Percentiles rank a stretch among this genome's conserved stretches.
Evolutionary conservation across 192 early-diverging fungal species (phyloP).

Genomic region (Rhizophagus sp.): DNA sequence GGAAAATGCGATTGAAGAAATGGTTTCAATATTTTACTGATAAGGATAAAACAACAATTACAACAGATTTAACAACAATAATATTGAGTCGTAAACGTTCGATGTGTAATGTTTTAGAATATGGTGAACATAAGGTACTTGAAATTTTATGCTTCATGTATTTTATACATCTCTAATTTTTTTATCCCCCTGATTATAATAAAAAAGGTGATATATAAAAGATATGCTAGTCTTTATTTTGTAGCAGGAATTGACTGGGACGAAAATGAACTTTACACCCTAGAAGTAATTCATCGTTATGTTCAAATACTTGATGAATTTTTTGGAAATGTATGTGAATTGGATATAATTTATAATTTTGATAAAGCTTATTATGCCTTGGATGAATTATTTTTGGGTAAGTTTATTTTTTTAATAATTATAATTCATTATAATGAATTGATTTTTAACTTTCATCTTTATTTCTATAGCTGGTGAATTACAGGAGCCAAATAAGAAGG

Average conservation of each 20-base stretch:
- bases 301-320: conserved; percentile 56
- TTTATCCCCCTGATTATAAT: neutral
- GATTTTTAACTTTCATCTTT: neutral
- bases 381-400: conserved; percentile 45
- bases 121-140: conserved; percentile 45
- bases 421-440: neutral
- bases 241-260: conserved; percentile 51
- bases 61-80: conserved; percentile 46
- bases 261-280: conserved; percentile 52
- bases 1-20: conserved; percentile 53
- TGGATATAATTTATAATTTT: conserved; percentile 58
- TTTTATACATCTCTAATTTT: neutral
- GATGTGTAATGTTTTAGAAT: conserved; percentile 56
- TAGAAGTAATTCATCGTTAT: conserved; percentile 55
- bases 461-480: conserved; percentile 32
- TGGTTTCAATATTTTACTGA: conserved; percentile 48
- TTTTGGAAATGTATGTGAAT: conserved; percentile 58
- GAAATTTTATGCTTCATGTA: neutral
- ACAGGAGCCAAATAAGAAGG: conserved; percentile 45
- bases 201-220: conserved; percentile 51
- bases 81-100: conserved; percentile 50
- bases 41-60: conserved; percentile 45
- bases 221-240: conserved; percentile 57
- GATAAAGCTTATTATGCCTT: conserved; percentile 51
- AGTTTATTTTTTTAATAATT: neutral